Evolutionary conservation across 129 eudicot genomes (phyloP), one percentile per base, ranked within the genome.

Genomic region (Ambrosia trifida): DNA sequence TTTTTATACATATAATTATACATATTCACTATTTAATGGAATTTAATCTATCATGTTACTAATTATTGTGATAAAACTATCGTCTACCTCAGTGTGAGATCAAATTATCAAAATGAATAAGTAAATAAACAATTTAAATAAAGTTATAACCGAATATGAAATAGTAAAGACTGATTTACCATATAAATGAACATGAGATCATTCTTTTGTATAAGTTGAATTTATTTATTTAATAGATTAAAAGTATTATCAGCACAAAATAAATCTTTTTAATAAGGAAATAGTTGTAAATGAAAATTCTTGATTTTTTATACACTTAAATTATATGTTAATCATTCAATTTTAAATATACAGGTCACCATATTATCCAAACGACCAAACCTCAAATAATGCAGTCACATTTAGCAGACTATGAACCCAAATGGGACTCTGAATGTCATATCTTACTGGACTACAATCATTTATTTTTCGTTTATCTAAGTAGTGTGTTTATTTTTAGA

Each of bases 401-500:
- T 8, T 17, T 41, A 12, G 44, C 33, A 41, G 16, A 10, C 4
- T 53, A 47, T 46, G 56, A n/a, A 73, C 16, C 50, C 70, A 46
- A 62, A 61, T 73, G 70, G 68, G 70, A 73, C 62, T 46, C 19
- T 45, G n/a, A 33, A 66, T 56, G 24, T 24, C 67, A 30, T 24
- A 56, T 76, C 68, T 67, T 44, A 56, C 68, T 67, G 68, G 80
- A 74, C 64, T 56, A n/a, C 60, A 43, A 43, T 18, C 18, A 12
- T 52, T 52, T 52, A 3, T 18, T 53, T 53, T 56, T 11, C 63
- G 3, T 24, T 3, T 56, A 56, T 20, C 3, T 10, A 56, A 11
- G 7, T 24, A 24, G 36, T 11, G 4, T 28, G 1, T 47, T 47
- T 47, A 47, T 47, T 47, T 47, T 36, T 36, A 36, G 43, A 36